These are phyloP conservation scores for Wolfiporia cocos DNA, from an alignment of 1,284 basidiomycete species.

Conservation along the genomic window DNA sequence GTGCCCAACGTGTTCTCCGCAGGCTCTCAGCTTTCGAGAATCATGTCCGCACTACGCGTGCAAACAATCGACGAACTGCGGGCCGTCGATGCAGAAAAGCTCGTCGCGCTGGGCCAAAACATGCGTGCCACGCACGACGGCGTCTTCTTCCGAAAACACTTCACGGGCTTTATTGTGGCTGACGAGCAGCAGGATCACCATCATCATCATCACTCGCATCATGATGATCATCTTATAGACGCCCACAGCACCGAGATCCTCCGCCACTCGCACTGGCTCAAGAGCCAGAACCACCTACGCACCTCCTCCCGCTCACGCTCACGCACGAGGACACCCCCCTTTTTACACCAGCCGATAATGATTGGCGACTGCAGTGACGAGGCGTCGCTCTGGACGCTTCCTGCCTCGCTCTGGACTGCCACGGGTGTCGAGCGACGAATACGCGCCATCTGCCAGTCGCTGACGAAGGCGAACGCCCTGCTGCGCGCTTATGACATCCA, in stretches of 20 bases:
- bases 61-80: slow-evolving; percentile 57
- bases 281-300: slow-evolving; percentile 19
- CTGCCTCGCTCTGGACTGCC: slow-evolving; percentile 57
- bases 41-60: slow-evolving; percentile 48
- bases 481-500: slow-evolving; percentile 67
- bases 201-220: slow-evolving; percentile 25
- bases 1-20: slow-evolving; percentile 52
- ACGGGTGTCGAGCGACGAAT: slow-evolving; percentile 54
- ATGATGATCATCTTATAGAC: slow-evolving; percentile 18
- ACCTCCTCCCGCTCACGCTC: slow-evolving; percentile 23
- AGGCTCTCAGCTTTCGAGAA: slow-evolving; percentile 59
- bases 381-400: slow-evolving; percentile 51
- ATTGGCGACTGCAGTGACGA: slow-evolving; percentile 69
- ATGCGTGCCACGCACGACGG: slow-evolving; percentile 63
- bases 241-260: slow-evolving; percentile 21
- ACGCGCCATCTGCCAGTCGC: slow-evolving; percentile 65
- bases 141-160: slow-evolving; percentile 54
- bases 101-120: slow-evolving; percentile 42
- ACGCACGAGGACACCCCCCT: slow-evolving; percentile 17
- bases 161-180: slow-evolving; percentile 43
- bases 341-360: slow-evolving; percentile 55
- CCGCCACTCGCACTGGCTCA: slow-evolving; percentile 20
- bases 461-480: slow-evolving; percentile 51
- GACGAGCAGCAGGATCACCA: slow-evolving; percentile 23
- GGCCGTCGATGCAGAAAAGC: slow-evolving; percentile 44